Evolutionary conservation across 176 grass and related monocot genomes (phyloP).

Genomic region (Carex pumila): DNA sequence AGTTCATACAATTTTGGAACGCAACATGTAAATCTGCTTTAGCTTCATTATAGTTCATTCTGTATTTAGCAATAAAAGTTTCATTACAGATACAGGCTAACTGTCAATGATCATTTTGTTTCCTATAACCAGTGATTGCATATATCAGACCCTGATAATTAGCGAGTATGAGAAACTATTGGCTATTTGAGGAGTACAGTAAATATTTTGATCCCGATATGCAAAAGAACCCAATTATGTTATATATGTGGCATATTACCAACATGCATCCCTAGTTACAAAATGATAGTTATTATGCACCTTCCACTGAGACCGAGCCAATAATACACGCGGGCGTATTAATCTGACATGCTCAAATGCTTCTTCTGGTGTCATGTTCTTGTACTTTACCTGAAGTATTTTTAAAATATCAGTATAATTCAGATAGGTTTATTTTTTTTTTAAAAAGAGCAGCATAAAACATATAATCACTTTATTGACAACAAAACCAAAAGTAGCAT

Average conservation of each 20-base stretch:
- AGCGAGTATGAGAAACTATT: not conserved
- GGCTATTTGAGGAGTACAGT: not conserved
- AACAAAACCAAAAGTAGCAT: not conserved
- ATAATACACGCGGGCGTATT: constrained; percentile 62
- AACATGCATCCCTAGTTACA: not conserved
- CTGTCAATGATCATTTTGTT: not conserved
- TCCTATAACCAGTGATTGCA: not conserved
- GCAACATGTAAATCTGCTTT: not conserved
- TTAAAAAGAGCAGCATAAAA: not conserved
- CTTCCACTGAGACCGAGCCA: constrained; percentile 69
- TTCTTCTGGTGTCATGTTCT: constrained; percentile 66
- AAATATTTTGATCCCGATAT: not conserved
- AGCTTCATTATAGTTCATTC: not conserved
- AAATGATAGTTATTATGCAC: constrained; percentile 33
- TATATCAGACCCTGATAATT: not conserved
- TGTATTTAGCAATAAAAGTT: not conserved
- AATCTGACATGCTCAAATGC: constrained; percentile 67
- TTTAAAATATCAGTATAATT: not conserved
- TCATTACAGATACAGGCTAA: not conserved
- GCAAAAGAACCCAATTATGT: not conserved
- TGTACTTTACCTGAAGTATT: constrained; percentile 64
- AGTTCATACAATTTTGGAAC: not conserved
- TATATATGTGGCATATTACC: not conserved
- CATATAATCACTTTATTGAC: not conserved
- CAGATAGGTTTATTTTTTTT: not conserved